phyloP scores from a whole-genome alignment of 768 basidiomycete genomes.

The Termitomyces sp. region DNA sequence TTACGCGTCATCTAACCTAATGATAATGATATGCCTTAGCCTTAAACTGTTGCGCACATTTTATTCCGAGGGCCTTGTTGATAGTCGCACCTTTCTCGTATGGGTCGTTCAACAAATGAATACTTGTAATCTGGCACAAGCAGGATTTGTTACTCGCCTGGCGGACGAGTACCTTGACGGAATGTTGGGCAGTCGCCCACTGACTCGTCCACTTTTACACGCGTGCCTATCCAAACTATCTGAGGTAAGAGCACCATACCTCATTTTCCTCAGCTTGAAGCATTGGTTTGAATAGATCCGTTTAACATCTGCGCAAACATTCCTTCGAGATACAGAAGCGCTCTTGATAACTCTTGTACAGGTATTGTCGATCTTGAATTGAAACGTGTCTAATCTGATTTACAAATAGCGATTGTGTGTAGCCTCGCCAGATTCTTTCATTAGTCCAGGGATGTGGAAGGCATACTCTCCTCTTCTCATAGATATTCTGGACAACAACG shows the following conservation, averaged over 20 bases:
- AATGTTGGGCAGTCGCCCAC: conserved; percentile 58
- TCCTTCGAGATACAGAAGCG: conserved; percentile 46
- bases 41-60: conserved; percentile 69
- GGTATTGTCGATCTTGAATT: conserved; percentile 28
- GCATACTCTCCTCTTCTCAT: conserved; percentile 41
- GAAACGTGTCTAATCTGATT: neutral
- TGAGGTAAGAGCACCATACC: conserved; percentile 40
- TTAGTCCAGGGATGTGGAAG: conserved; percentile 68
- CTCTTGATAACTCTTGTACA: conserved; percentile 56
- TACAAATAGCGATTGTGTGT: conserved; percentile 58
- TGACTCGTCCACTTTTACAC: conserved; percentile 67
- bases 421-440: conserved; percentile 67
- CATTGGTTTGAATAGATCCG: conserved; percentile 39
- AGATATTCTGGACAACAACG: conserved; percentile 40
- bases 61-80: conserved; percentile 77
- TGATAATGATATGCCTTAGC: conserved; percentile 29
- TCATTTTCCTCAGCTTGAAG: neutral
- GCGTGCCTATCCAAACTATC: conserved; percentile 59
- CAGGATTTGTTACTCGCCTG: conserved; percentile 69
- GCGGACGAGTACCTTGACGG: conserved; percentile 77
- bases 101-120: conserved; percentile 79
- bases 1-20: neutral
- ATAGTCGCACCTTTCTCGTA: conserved; percentile 66
- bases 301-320: conserved; percentile 46
- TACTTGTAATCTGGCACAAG: conserved; percentile 78